A percentile compares a stretch with the other conserved stretches of the same genome.
phyloP scores from a whole-genome alignment of 2,329 filamentous ascomycete species.

The Scleromitrula shiraiana region DNA sequence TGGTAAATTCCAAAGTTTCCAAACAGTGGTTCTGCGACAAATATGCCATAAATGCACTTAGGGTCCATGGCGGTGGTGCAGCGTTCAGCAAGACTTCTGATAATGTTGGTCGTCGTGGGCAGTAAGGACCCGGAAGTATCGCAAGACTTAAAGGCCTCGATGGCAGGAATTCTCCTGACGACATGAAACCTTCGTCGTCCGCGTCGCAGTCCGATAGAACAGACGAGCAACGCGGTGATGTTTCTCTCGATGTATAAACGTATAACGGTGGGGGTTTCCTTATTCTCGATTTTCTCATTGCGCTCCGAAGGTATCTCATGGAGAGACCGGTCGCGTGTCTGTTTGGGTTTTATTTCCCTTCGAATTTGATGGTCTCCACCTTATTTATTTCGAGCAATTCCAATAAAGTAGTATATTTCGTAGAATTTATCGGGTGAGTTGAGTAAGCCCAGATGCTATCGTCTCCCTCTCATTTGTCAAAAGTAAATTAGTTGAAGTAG shows the following conservation, averaged over 20 bases:
- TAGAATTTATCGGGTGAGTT: slow-evolving; percentile 10
- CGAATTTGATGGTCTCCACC: not conserved
- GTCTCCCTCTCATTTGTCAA: slow-evolving; percentile 21
- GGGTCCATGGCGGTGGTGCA: slow-evolving; percentile 80
- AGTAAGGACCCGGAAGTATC: slow-evolving; percentile 39
- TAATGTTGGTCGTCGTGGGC: slow-evolving; percentile 61
- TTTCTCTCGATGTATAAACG: slow-evolving; percentile 23
- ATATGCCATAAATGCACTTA: slow-evolving; percentile 92
- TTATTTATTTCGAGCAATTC: not conserved
- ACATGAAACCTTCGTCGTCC: slow-evolving; percentile 43
- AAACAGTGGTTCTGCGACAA: slow-evolving; percentile 95
- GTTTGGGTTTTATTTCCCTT: slow-evolving; percentile 9
- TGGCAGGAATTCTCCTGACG: slow-evolving; percentile 35
- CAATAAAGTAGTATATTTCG: slow-evolving; percentile 2
- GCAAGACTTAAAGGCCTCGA: slow-evolving; percentile 39
- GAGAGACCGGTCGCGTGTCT: slow-evolving; percentile 47
- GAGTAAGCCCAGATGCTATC: slow-evolving; percentile 18
- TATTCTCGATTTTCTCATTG: slow-evolving; percentile 30
- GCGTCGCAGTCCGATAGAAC: slow-evolving; percentile 35
- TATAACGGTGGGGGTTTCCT: slow-evolving; percentile 28
- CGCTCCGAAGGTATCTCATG: slow-evolving; percentile 33
- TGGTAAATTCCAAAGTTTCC: slow-evolving; percentile 92
- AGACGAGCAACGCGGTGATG: slow-evolving; percentile 27
- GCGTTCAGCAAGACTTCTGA: slow-evolving; percentile 82
- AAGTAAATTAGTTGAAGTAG: slow-evolving; percentile 15